Conservation (phyloP, 495 filamentous ascomycete species). For the Tetracladium setigerum region DNA sequence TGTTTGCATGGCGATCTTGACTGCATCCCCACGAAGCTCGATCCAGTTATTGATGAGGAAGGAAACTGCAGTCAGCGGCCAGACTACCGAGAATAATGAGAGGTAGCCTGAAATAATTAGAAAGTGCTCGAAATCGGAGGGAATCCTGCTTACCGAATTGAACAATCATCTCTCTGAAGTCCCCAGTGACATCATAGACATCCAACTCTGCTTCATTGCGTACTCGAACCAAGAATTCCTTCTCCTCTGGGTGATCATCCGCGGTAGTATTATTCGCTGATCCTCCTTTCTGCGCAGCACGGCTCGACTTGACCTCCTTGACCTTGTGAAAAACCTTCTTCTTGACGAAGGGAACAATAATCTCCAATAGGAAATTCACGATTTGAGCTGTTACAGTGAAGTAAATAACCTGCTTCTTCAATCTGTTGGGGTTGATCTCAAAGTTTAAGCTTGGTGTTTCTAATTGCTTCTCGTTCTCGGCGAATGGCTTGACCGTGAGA, state of each 20-base stretch:
- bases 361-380: conserved; percentile 79
- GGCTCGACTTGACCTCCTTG: conserved; percentile 58
- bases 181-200: conserved; percentile 78
- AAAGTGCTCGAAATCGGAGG: background rate
- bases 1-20: conserved; percentile 90
- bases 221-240: conserved; percentile 43
- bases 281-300: conserved; percentile 39
- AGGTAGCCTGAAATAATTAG: conserved; percentile 58
- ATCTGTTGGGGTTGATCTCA: conserved; percentile 72
- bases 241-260: conserved; percentile 53
- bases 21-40: conserved; percentile 84
- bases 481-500: conserved; percentile 66
- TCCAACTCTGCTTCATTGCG: conserved; percentile 80
- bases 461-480: conserved; percentile 61
- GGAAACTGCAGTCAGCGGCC: conserved; percentile 81
- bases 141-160: conserved; percentile 48
- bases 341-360: conserved; percentile 79
- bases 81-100: conserved; percentile 86
- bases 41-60: conserved; percentile 97
- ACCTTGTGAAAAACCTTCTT: conserved; percentile 65
- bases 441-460: conserved; percentile 53
- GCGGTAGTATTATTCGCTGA: conserved; percentile 19
- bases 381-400: conserved; percentile 95
- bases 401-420: conserved; percentile 92
- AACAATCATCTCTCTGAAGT: conserved; percentile 91